Conservation (phyloP, 345 rosid genomes). For the Camelina sativa region DNA sequence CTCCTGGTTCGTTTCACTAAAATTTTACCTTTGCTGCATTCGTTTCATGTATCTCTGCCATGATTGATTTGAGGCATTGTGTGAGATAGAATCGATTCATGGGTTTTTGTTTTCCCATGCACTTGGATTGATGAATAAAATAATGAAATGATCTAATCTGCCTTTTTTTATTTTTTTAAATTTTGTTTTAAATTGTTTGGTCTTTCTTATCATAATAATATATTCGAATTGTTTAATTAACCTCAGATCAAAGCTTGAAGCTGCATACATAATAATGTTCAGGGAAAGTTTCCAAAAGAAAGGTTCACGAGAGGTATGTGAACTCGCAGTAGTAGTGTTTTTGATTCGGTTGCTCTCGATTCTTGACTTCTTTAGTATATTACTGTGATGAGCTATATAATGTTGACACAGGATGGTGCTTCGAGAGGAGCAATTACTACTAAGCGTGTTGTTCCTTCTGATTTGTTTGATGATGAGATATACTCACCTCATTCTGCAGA, state of each 20-base stretch:
- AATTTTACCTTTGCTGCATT: too few relatives aligned
- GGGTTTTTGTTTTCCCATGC: neutral
- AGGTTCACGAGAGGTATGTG: slow-evolving; percentile 5
- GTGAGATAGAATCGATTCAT: neutral
- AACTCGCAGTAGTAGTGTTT: neutral
- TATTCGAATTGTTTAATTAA: neutral
- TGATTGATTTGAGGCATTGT: neutral
- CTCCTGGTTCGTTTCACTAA: neutral
- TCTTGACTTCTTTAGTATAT: neutral
- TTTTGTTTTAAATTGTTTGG: too few relatives aligned
- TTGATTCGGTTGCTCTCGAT: neutral
- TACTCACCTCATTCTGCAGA: slow-evolving; percentile 50
- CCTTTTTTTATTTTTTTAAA: neutral
- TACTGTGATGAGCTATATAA: neutral
- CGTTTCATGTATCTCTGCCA: neutral
- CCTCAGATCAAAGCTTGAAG: neutral
- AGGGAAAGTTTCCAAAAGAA: neutral
- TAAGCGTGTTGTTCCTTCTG: slow-evolving; percentile 48
- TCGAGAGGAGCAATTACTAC: slow-evolving; percentile 25
- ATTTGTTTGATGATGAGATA: slow-evolving; percentile 52
- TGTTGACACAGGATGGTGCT: slow-evolving; percentile 30
- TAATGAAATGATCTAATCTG: neutral
- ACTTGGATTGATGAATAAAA: neutral
- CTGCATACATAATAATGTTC: slow-evolving; percentile 24
- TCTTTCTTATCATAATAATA: neutral